phyloP scores from a whole-genome alignment of 2,329 filamentous ascomycete species.

The Venturiaceae sp. region DNA sequence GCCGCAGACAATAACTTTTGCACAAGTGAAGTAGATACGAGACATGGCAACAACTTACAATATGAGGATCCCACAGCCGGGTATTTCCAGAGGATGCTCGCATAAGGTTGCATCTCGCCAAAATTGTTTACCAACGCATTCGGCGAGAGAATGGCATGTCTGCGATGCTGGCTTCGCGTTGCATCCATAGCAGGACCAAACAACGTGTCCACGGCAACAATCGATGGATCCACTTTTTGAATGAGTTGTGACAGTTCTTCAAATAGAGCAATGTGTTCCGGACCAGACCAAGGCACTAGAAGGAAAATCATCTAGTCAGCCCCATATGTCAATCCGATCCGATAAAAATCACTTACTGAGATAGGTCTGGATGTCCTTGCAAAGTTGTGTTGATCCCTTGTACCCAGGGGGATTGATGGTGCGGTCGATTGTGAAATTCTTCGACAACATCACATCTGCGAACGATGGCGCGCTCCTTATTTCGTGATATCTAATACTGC shows the following conservation, averaged over 20 bases:
- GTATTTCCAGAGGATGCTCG: slow-evolving; percentile 25
- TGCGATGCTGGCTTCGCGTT: slow-evolving; percentile 22
- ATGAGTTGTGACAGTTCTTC: slow-evolving; percentile 17
- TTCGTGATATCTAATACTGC: slow-evolving; percentile 1
- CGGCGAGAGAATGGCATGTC: slow-evolving; percentile 31
- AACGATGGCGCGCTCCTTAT: not conserved
- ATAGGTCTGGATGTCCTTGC: not conserved
- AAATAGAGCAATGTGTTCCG: slow-evolving; percentile 21
- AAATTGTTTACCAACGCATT: slow-evolving; percentile 36
- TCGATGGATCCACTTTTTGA: slow-evolving; percentile 20
- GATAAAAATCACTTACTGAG: not conserved
- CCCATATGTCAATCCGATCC: too few relatives aligned
- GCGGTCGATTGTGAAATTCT: not conserved
- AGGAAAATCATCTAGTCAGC: not conserved
- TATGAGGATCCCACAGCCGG: slow-evolving; percentile 22
- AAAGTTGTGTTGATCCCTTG: not conserved
- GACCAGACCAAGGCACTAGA: not conserved
- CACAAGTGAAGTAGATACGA: slow-evolving; percentile 3
- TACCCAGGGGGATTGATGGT: not conserved
- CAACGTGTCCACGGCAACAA: slow-evolving; percentile 27
- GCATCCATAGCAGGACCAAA: slow-evolving; percentile 36
- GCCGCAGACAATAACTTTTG: too few relatives aligned
- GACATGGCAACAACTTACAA: slow-evolving; percentile 6
- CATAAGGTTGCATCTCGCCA: slow-evolving; percentile 27
- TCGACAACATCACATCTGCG: not conserved